Evolutionary conservation across 805 yeast genomes (phyloP).

Genomic region (Tetrapisispora nanseiensis): DNA sequence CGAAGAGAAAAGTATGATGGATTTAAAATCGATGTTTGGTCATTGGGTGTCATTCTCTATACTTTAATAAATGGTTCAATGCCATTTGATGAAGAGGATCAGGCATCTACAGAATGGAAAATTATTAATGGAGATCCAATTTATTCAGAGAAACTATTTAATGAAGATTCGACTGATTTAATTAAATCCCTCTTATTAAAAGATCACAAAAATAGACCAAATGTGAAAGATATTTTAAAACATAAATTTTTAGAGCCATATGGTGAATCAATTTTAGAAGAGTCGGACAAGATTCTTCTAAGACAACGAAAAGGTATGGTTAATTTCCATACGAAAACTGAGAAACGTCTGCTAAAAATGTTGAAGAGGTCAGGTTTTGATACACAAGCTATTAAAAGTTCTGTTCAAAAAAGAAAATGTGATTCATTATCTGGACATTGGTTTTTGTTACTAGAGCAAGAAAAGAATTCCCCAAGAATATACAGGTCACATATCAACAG

Average conservation of each 20-base stretch:
- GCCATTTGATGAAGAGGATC: slow-evolving; percentile 86
- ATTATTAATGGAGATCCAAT: slow-evolving; percentile 60
- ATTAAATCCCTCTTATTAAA: slow-evolving; percentile 51
- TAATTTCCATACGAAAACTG: slow-evolving; percentile 52
- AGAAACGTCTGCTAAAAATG: slow-evolving; percentile 49
- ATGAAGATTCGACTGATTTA: slow-evolving; percentile 42
- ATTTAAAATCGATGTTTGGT: slow-evolving; percentile 79
- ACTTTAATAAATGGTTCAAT: slow-evolving; percentile 77
- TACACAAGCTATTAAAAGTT: slow-evolving; percentile 45
- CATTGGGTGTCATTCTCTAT: slow-evolving; percentile 79
- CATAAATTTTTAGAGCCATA: slow-evolving; percentile 42
- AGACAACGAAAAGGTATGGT: slow-evolving; percentile 29
- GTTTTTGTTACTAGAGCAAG: slow-evolving; percentile 51
- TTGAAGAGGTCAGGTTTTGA: slow-evolving; percentile 56
- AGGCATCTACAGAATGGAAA: slow-evolving; percentile 44
- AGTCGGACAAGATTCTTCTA: slow-evolving; percentile 30
- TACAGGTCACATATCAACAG: slow-evolving; percentile 28
- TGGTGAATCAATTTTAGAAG: slow-evolving; percentile 35
- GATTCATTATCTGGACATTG: slow-evolving; percentile 70
- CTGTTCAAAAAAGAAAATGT: slow-evolving; percentile 49
- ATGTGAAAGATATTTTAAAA: slow-evolving; percentile 39
- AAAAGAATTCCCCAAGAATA: slow-evolving; percentile 23
- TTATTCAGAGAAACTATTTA: slow-evolving; percentile 37
- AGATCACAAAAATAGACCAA: slow-evolving; percentile 55
- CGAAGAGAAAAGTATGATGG: slow-evolving; percentile 66